Percentiles rank a stretch among this genome's conserved stretches.
Evolutionary conservation across 257 asterid genomes (phyloP).

Genomic region (Solanum ossicruentum): DNA sequence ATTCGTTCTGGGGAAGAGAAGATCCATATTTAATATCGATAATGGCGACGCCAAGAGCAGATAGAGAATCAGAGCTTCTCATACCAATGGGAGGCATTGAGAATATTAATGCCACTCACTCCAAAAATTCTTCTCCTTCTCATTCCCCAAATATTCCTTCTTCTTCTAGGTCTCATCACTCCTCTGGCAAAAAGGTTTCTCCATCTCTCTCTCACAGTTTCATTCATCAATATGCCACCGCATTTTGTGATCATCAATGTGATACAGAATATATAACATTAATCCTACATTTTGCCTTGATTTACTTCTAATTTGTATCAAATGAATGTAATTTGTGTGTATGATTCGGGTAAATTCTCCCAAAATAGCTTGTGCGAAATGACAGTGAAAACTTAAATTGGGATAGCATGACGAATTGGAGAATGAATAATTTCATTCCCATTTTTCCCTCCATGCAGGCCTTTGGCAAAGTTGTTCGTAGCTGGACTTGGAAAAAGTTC

Average conservation of each 20-base stretch:
- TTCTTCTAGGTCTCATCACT: constrained; percentile 14
- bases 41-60: constrained; percentile 8
- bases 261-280: not conserved
- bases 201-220: not conserved
- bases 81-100: constrained; percentile 23
- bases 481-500: constrained; percentile 75
- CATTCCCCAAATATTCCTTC: constrained; percentile 17
- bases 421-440: not conserved
- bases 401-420: not conserved
- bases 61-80: constrained; percentile 54
- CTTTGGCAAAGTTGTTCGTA: constrained; percentile 51
- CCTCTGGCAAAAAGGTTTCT: constrained; percentile 41
- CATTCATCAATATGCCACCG: not conserved
- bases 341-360: not conserved
- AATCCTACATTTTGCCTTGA: not conserved
- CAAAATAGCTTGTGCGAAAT: not conserved
- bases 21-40: not conserved
- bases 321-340: not conserved
- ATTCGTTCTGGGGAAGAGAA: not conserved
- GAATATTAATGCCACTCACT: constrained; percentile 7
- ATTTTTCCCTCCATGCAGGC: constrained; percentile 27
- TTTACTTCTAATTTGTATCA: not conserved
- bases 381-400: not conserved
- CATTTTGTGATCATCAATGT: not conserved
- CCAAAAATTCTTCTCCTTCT: constrained; percentile 38